These are phyloP conservation scores for Penicillium sp. DNA, from an alignment of 2,329 filamentous ascomycete species.

Conservation along the genomic window DNA sequence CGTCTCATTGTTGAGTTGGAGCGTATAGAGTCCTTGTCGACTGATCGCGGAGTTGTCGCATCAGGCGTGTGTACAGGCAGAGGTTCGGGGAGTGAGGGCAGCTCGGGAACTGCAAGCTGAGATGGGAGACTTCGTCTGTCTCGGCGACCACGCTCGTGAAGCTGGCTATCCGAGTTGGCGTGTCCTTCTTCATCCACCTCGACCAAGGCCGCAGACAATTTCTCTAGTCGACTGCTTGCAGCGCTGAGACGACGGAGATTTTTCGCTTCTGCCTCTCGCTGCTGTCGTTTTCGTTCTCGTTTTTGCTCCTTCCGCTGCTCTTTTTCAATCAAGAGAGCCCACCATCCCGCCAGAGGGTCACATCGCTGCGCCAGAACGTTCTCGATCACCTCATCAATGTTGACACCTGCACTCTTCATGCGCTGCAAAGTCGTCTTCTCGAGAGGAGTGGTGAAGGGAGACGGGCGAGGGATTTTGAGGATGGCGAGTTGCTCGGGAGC, in stretches of 20 bases:
- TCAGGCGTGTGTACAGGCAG: slow-evolving; percentile 38
- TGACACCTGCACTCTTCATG: slow-evolving; percentile 91
- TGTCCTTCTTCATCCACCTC: slow-evolving; percentile 79
- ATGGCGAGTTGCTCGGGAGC: slow-evolving; percentile 89
- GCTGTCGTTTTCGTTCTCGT: slow-evolving; percentile 79
- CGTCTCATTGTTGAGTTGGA: slow-evolving; percentile 78
- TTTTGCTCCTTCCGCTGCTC: slow-evolving; percentile 84
- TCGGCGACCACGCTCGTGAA: slow-evolving; percentile 74
- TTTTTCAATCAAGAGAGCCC: slow-evolving; percentile 91
- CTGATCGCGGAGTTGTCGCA: slow-evolving; percentile 56
- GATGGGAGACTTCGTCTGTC: slow-evolving; percentile 71
- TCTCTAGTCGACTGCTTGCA: slow-evolving; percentile 83
- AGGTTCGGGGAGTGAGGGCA: slow-evolving; percentile 75
- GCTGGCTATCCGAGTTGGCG: slow-evolving; percentile 52
- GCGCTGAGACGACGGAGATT: slow-evolving; percentile 82
- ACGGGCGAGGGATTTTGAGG: slow-evolving; percentile 76
- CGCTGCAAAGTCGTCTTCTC: slow-evolving; percentile 91
- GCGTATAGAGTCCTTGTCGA: slow-evolving; percentile 74
- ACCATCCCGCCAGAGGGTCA: slow-evolving; percentile 92
- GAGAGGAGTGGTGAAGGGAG: slow-evolving; percentile 81
- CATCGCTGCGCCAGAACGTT: slow-evolving; percentile 89
- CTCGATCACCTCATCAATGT: slow-evolving; percentile 92
- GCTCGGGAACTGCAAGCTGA: slow-evolving; percentile 70
- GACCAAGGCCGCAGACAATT: slow-evolving; percentile 74
- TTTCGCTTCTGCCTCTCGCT: slow-evolving; percentile 80